Base-by-base conservation (phyloP, 768 basidiomycete genomes). In the Leccinum sublutescens region DNA sequence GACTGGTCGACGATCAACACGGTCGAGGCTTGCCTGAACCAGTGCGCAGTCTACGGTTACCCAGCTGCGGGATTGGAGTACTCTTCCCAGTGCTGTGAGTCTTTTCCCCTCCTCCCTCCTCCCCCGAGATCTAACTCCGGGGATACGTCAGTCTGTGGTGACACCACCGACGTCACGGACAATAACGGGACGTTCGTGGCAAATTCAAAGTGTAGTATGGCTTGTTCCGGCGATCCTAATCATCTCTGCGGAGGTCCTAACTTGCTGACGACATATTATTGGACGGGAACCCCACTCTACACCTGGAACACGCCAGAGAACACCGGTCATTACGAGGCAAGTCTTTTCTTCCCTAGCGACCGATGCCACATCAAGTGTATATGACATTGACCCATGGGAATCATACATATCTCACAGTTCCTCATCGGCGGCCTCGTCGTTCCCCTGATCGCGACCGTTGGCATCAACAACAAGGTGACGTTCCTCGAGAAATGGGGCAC, bases 401-500 rank as follows among this genome's bases (percentile, higher is more conserved):
- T 9, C 29, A 29, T 29, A 29, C 29, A 29, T 8, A 29, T 29
- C 29, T 29, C 15, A 36, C 51, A 82, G 78, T 78, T 77, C 65
- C 68, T 83, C 38, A 74, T 82, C 17, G 74, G 76, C 0, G 89
- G 89, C 1, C 78, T 90, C 36, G 79, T 89, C 55, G 85, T 91
- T 14, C 89, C 89, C 3, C 76, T 91, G 59, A 82, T 91, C 45
- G 84, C 87, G 2, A 91, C 90, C 0, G 75, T 93, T 27, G 89
- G 90, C 1, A 78, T 88, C 72, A 92, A 92, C 76, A 85, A 88
- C 77, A 92, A 92, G 67, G 85, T 92, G 52, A 82, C 85, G 2
- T 89, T 92, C 76, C 77, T 93, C 8, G 90, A 93, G 71, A 93
- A 92, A 69, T 74, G 55, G 3, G 88, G 40, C 40, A 43, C 89